Evolutionary conservation across 2,329 filamentous ascomycete genomes (phyloP), one percentile per base, ranked within the genome.

Genomic region (Calonectria multiphialidica): DNA sequence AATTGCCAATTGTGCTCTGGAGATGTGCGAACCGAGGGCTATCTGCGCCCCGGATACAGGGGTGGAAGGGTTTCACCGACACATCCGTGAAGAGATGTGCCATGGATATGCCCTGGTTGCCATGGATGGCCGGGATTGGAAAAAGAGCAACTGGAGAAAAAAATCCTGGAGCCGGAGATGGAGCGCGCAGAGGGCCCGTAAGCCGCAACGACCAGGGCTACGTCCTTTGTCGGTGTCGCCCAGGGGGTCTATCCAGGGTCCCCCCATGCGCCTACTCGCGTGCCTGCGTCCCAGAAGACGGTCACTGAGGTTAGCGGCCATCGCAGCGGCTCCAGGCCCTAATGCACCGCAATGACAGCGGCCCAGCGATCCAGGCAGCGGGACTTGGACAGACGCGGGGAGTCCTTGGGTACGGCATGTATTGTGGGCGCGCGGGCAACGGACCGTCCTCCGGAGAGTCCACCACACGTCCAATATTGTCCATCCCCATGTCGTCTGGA

Each of bases 301-400:
- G 78, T 79, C 74, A 80, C 79, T 76, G 76, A 80, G 77, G 76
- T 79, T 80, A 80, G 79, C 76, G 78, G 78, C 79, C 78, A 68
- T 78, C 21, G 57, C 75, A 73, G 76, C 73, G 74, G 72, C 71
- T 57, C 76, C 75, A 77, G 76, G 74, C 78, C 75, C 79, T 80
- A 78, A 81, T 78, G 77, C 78, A 80, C 74, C 76, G 77, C 77
- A 74, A 75, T 79, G 77, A 79, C 77, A 79, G 75, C 75, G 76
- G 77, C 77, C 71, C 75, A 79, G 73, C 76, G 77, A 79, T 79
- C 75, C 73, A 77, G 30, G 76, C 72, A 50, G 69, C 69, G 66
- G 68, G 66, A 72, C 74, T 71, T 73, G 70, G 72, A 55, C 63
- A 68, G 75, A 75, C 69, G 75, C 77, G 75, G 76, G 77, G 77